phyloP scores from a whole-genome alignment of 164 flowering plant genomes.

The Dillenia suffruticosa region DNA sequence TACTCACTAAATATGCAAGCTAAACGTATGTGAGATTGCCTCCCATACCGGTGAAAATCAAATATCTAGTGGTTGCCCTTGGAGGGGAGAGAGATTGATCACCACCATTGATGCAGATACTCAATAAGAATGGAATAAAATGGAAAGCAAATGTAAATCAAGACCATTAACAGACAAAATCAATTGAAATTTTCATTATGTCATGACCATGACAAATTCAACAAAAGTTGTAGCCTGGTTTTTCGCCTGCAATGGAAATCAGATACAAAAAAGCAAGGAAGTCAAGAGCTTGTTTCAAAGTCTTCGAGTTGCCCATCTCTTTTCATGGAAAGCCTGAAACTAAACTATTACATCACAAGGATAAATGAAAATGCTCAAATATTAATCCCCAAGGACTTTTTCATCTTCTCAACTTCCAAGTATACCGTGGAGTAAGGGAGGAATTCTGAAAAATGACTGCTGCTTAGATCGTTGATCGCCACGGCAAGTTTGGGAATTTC shows the following conservation, averaged over 20 bases:
- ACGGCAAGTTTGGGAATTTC: slow-evolving; percentile 93
- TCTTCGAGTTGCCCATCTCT: slow-evolving; percentile 24
- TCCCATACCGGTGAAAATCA: no score
- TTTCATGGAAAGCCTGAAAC: slow-evolving; percentile 7
- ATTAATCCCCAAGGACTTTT: slow-evolving; percentile 64
- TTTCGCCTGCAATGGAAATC: background rate
- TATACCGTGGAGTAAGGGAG: slow-evolving; percentile 89
- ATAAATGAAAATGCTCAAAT: slow-evolving; percentile 31
- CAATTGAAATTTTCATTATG: no score
- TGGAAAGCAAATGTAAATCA: no score
- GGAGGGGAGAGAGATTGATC: no score
- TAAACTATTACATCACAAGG: slow-evolving; percentile 1
- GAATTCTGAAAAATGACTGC: slow-evolving; percentile 71
- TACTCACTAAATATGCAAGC: no score
- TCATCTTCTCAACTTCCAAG: slow-evolving; percentile 97
- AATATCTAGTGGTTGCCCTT: no score
- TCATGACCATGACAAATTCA: no score
- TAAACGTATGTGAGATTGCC: no score
- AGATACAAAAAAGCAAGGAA: slow-evolving; percentile 15
- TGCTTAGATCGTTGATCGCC: slow-evolving; percentile 86
- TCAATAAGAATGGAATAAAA: no score
- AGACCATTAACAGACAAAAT: no score
- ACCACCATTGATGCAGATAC: no score
- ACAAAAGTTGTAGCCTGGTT: background rate
- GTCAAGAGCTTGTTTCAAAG: slow-evolving; percentile 5